Evolutionary conservation across 2,329 filamentous ascomycete genomes (phyloP).

Genomic region (Cucurbitaria berberidis): DNA sequence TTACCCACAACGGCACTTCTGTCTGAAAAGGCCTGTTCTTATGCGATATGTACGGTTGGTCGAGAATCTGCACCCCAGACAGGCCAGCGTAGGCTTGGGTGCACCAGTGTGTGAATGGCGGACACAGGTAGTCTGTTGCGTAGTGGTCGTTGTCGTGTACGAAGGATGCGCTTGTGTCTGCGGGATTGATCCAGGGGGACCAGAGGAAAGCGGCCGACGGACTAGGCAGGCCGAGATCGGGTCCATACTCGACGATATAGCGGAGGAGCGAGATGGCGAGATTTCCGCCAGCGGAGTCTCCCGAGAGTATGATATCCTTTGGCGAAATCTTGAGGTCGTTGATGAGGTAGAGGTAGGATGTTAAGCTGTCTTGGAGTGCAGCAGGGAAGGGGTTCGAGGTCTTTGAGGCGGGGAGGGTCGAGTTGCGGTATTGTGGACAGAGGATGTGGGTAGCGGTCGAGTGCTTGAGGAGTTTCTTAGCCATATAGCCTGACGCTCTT

Average conservation of each 20-base stretch:
- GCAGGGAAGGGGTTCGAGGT: conserved; percentile 57
- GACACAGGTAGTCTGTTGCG: conserved; percentile 52
- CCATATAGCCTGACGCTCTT: conserved; percentile 39
- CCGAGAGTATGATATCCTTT: conserved; percentile 52
- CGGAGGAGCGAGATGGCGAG: conserved; percentile 53
- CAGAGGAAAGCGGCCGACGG: conserved; percentile 52
- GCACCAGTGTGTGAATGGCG: conserved; percentile 53
- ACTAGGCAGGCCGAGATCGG: conserved; percentile 35
- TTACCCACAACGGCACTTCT: conserved; percentile 51
- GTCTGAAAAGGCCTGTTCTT: conserved; percentile 49
- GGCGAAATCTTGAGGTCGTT: conserved; percentile 50
- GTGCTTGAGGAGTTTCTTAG: conserved; percentile 44
- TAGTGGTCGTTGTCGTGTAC: conserved; percentile 43
- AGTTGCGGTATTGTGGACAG: conserved; percentile 57
- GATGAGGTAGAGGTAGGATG: conserved; percentile 55
- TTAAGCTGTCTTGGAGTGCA: conserved; percentile 57
- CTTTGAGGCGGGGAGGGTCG: conserved; percentile 46
- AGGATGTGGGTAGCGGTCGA: conserved; percentile 51
- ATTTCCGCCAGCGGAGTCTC: conserved; percentile 60
- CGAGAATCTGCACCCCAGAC: conserved; percentile 15
- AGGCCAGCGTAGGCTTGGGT: conserved; percentile 40
- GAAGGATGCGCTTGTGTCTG: conserved; percentile 29
- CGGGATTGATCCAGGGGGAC: conserved; percentile 53
- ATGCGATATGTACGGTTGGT: conserved; percentile 49
- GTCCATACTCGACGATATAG: conserved; percentile 54